phyloP scores from a whole-genome alignment of 2,329 filamentous ascomycete genomes.

The Ambrosiella beaveri region DNA sequence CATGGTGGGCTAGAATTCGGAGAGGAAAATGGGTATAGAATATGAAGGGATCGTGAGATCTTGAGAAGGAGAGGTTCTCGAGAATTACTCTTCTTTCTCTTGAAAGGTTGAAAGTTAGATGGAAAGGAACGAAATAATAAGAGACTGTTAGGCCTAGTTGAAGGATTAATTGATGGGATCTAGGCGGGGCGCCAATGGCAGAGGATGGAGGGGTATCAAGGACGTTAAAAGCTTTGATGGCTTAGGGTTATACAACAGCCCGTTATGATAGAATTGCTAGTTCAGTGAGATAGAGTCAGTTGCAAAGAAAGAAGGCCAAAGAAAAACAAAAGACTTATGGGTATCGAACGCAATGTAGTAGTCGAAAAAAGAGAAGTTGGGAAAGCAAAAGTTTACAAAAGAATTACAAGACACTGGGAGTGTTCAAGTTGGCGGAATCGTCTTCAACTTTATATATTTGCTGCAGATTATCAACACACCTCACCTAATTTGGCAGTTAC shows the following conservation, averaged over 20 bases:
- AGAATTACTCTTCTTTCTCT: constrained; percentile 9
- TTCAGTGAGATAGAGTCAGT: not conserved
- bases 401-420: not conserved
- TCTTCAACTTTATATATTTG: not conserved
- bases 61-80: constrained; percentile 6
- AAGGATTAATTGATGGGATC: constrained; percentile 11
- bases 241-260: not conserved
- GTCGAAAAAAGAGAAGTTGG: too few relatives aligned
- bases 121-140: constrained; percentile 7
- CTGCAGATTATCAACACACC: not conserved
- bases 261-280: not conserved
- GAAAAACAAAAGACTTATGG: not conserved
- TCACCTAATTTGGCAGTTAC: not conserved
- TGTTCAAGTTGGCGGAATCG: not conserved
- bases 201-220: not conserved
- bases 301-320: not conserved
- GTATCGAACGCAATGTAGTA: not conserved
- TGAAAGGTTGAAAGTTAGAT: constrained; percentile 5
- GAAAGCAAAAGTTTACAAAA: not conserved
- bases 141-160: constrained; percentile 6
- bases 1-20: constrained; percentile 12
- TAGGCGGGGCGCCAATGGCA: constrained; percentile 1
- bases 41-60: constrained; percentile 1
- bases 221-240: not conserved
- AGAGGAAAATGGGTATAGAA: constrained; percentile 4